These are phyloP conservation scores for Metschnikowia cubensis DNA, from an alignment of 805 yeast species.

Conservation along the genomic window DNA sequence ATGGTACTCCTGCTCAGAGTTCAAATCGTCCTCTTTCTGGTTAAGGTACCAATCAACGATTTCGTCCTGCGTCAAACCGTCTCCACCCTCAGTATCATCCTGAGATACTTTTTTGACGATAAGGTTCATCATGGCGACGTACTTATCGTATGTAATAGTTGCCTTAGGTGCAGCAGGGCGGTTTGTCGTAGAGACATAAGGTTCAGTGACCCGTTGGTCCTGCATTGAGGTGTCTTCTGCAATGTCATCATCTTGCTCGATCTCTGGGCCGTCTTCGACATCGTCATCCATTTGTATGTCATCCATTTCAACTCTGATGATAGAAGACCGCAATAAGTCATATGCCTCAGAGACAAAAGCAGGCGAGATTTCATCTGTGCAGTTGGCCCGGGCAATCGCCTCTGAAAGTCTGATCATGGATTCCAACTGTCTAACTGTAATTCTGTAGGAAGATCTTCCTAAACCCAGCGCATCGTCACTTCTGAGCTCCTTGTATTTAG, in stretches of 20 bases:
- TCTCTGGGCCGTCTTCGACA: constrained; percentile 25
- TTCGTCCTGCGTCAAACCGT: constrained; percentile 64
- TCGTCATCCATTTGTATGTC: constrained; percentile 85
- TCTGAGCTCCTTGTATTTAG: constrained; percentile 79
- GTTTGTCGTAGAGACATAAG: background rate
- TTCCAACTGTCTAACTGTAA: constrained; percentile 95
- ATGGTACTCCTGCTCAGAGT: constrained; percentile 66
- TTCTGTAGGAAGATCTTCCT: constrained; percentile 81
- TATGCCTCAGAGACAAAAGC: constrained; percentile 90
- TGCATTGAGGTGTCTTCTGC: constrained; percentile 12
- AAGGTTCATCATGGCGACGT: constrained; percentile 76
- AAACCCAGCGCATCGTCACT: constrained; percentile 87
- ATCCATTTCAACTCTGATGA: constrained; percentile 90
- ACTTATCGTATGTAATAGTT: constrained; percentile 76
- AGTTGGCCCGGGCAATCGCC: constrained; percentile 95
- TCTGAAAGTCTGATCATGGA: constrained; percentile 90
- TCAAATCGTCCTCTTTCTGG: constrained; percentile 66
- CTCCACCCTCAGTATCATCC: constrained; percentile 43
- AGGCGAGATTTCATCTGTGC: constrained; percentile 82
- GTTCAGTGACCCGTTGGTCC: constrained; percentile 4
- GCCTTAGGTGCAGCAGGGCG: constrained; percentile 25
- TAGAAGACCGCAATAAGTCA: constrained; percentile 82
- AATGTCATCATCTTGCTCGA: constrained; percentile 15
- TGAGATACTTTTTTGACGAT: constrained; percentile 63
- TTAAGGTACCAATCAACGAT: constrained; percentile 79